These are phyloP conservation scores for Silene uniflora DNA, from an alignment of 148 eudicot genomes.

Conservation along the genomic window DNA sequence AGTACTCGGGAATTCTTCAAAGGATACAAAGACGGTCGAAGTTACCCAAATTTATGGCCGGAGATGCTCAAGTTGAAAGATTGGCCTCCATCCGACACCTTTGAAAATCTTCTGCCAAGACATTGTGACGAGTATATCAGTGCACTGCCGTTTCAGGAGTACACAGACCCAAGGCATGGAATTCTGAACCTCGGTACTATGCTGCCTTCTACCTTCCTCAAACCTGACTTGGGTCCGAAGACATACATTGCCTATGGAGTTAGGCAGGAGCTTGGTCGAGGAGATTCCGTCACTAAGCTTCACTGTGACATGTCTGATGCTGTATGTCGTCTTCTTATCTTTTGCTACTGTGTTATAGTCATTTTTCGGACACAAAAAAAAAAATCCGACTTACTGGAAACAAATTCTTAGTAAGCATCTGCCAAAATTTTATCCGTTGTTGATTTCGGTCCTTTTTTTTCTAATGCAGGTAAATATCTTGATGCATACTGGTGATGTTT, in stretches of 20 bases:
- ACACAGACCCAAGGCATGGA: conserved; percentile 76
- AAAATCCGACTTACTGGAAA: too few relatives aligned
- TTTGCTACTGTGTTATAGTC: not conserved
- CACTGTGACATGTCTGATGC: conserved; percentile 98
- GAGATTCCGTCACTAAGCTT: conserved; percentile 93
- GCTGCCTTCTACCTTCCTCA: conserved; percentile 59
- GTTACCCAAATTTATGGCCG: conserved; percentile 70
- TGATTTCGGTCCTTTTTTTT: not conserved
- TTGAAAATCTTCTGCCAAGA: conserved; percentile 80
- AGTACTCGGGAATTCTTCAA: conserved; percentile 59
- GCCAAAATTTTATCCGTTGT: not conserved
- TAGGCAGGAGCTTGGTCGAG: conserved; percentile 75
- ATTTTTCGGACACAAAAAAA: too few relatives aligned
- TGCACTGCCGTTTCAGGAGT: conserved; percentile 76
- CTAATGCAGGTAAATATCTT: conserved; percentile 74
- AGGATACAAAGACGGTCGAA: conserved; percentile 72
- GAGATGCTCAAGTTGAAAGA: conserved; percentile 93
- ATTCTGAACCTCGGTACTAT: conserved; percentile 71
- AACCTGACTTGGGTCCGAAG: conserved; percentile 96
- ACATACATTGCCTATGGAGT: conserved; percentile 87
- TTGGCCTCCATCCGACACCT: conserved; percentile 90
- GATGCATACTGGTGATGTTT: conserved; percentile 65
- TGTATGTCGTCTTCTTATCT: conserved; percentile 36
- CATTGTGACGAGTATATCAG: conserved; percentile 78
- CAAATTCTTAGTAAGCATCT: not conserved